These are phyloP conservation scores for Fonsecaea erecta DNA, from an alignment of 2,329 filamentous ascomycete genomes.

Conservation along the genomic window DNA sequence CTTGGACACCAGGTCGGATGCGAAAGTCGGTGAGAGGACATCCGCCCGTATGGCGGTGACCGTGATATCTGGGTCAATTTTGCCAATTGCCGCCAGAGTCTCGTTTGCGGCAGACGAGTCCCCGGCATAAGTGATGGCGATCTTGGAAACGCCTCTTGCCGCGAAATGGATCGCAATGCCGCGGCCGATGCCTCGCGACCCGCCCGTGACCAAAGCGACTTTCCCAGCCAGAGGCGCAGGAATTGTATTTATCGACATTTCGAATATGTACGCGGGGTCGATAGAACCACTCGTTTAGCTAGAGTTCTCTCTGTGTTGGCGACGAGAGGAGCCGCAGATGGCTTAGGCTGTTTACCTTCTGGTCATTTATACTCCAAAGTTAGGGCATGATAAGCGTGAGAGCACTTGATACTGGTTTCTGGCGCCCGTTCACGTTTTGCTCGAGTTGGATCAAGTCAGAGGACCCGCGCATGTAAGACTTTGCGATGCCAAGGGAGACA, in stretches of 20 bases:
- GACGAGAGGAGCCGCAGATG: not conserved
- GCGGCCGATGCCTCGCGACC: slow-evolving; percentile 81
- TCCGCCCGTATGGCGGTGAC: slow-evolving; percentile 14
- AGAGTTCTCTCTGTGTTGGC: not conserved
- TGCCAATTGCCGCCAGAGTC: slow-evolving; percentile 4
- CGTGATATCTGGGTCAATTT: slow-evolving; percentile 4
- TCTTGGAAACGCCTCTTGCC: slow-evolving; percentile 65
- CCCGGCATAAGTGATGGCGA: slow-evolving; percentile 17
- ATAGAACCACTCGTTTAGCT: not conserved
- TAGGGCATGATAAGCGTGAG: not conserved
- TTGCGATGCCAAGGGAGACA: not conserved
- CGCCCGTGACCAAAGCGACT: slow-evolving; percentile 82
- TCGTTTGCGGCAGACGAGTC: slow-evolving; percentile 6
- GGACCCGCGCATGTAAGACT: not conserved
- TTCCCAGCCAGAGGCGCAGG: slow-evolving; percentile 57
- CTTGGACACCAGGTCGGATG: slow-evolving; percentile 8
- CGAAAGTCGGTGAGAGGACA: slow-evolving; percentile 12
- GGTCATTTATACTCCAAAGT: not conserved
- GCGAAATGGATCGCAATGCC: slow-evolving; percentile 81
- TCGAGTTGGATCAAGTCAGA: not conserved
- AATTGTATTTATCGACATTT: slow-evolving; percentile 16
- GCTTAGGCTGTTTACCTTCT: not conserved
- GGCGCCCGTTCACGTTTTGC: not conserved
- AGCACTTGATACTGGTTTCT: not conserved
- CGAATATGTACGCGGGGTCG: not conserved